Conservation (phyloP, 768 basidiomycete genomes). For the Trametes cingulata region DNA sequence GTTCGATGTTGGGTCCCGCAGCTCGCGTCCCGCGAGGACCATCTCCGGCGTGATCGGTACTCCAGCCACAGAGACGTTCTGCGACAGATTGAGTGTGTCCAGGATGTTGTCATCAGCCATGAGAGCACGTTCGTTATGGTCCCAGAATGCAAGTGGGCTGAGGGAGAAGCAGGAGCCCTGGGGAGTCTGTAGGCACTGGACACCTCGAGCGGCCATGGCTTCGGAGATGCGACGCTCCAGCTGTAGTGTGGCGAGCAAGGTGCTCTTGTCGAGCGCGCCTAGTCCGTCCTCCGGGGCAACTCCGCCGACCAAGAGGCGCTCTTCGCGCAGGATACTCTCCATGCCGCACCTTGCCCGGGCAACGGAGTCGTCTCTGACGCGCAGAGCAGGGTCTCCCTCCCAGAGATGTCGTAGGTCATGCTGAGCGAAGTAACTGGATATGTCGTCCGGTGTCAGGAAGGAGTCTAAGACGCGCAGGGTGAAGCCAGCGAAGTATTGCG, state of each 20-base stretch:
- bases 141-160: slow-evolving; percentile 78
- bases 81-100: slow-evolving; percentile 53
- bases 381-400: slow-evolving; percentile 63
- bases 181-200: slow-evolving; percentile 55
- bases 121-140: slow-evolving; percentile 56
- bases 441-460: slow-evolving; percentile 54
- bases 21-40: slow-evolving; percentile 73
- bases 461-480: slow-evolving; percentile 61
- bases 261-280: slow-evolving; percentile 59
- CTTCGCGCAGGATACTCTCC: slow-evolving; percentile 71
- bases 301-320: slow-evolving; percentile 73
- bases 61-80: slow-evolving; percentile 60
- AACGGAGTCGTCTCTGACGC: slow-evolving; percentile 67
- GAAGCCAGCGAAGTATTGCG: slow-evolving; percentile 55
- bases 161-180: slow-evolving; percentile 65
- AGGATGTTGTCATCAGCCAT: slow-evolving; percentile 56
- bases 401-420: slow-evolving; percentile 72
- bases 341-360: slow-evolving; percentile 70
- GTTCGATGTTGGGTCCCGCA: slow-evolving; percentile 48
- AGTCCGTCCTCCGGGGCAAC: slow-evolving; percentile 35
- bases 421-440: slow-evolving; percentile 54
- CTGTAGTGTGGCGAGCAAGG: slow-evolving; percentile 62
- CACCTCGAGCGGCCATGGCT: slow-evolving; percentile 39
- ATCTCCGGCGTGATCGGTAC: slow-evolving; percentile 70
- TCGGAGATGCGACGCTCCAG: slow-evolving; percentile 61